Evolutionary conservation across 768 basidiomycete genomes (phyloP), one percentile per base, ranked within the genome.

Genomic region (Rickenella mellea): DNA sequence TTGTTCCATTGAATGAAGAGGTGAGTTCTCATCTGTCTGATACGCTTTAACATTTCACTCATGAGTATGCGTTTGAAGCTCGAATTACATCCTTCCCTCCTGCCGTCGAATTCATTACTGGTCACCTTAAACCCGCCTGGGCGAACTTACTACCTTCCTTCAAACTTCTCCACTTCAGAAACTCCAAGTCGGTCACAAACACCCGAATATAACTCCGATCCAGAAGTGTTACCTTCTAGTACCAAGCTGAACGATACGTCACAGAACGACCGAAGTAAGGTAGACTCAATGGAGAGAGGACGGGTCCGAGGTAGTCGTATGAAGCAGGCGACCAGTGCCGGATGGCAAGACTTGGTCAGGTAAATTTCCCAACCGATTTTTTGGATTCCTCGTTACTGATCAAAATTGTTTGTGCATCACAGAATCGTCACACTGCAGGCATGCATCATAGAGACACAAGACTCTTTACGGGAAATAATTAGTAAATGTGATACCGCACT

Each of bases 81-180:
- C 26, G 62, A 63, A 38, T 46, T 53, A n/a, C 58, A 67, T 43
- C 56, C 63, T 1, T 69, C 52, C 40, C 65, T 66, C 37, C 58
- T 90, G 24, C 78, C 85, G 1, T 80, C 79, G 12, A 92, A 92
- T 53, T 78, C 84, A 2, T 65, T 89, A 6, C 61, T 90, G 12
- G 47, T 91, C 31, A 68, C 74, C 12, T 68, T 91, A 40, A 66
- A 74, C 11, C 81, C 82, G 6, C 72, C 70, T 14, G 75, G 73
- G 5, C 64, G 73, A 50, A 66, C 64, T n/a, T 80, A 76, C 49
- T 83, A 77, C 60, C 54, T 81, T 19, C 75, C 78, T 21, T 17
- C 50, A 61, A 28, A 49, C 61, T 4, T 49, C 51, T 51, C 50
- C 49, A 41, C 31, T 47, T 44, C 47, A 58, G 31, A 51, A 46